phyloP scores from a whole-genome alignment of 495 filamentous ascomycete species.

The Cercophora newfieldiana region DNA sequence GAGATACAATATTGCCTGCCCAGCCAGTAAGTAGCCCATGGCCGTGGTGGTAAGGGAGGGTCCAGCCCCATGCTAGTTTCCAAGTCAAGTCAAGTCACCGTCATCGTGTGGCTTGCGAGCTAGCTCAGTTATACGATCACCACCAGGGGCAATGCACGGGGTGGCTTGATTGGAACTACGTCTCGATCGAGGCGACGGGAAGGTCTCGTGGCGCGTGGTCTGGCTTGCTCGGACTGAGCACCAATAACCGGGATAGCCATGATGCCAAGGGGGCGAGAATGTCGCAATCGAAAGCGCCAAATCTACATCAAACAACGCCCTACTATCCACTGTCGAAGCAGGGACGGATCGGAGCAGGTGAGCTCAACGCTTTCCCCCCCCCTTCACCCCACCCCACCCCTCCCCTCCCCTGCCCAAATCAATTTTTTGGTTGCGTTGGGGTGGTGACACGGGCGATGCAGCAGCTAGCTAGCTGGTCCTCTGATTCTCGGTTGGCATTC shows the following conservation, averaged over 20 bases:
- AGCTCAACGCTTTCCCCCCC: neutral
- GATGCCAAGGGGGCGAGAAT: neutral
- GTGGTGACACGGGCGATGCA: neutral
- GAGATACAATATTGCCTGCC: slow-evolving; percentile 5
- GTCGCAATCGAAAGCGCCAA: neutral
- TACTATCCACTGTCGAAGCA: too few relatives aligned
- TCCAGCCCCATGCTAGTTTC: neutral
- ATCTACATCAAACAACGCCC: neutral
- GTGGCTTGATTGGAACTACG: neutral
- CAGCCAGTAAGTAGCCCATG: too few relatives aligned
- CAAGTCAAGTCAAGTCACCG: neutral
- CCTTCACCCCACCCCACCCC: too few relatives aligned
- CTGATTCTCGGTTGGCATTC: neutral
- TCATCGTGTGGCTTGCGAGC: neutral
- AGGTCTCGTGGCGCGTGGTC: neutral
- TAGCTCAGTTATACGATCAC: neutral
- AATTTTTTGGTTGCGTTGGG: neutral
- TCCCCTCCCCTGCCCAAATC: neutral
- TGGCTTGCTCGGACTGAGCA: neutral
- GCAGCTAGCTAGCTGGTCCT: neutral
- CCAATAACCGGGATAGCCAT: neutral
- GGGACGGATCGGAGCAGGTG: neutral
- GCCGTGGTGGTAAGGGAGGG: too few relatives aligned
- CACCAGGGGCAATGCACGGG: neutral
- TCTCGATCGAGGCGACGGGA: neutral